Evolutionary conservation across 164 flowering plant genomes (phyloP), one percentile per base, ranked within the genome.

Genomic region (Chimonanthus salicifolius): DNA sequence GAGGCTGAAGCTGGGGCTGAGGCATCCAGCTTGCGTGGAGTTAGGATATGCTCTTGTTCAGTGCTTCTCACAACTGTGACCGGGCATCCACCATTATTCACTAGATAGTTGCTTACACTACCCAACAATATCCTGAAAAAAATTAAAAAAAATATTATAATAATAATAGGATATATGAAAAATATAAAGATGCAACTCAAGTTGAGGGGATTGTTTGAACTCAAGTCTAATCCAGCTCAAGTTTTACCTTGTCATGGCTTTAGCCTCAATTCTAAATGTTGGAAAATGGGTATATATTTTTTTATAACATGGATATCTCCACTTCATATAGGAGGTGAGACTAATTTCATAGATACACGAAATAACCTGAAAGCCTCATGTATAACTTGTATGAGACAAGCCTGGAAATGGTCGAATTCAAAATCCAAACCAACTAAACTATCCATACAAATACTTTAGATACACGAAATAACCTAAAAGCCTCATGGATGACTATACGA

Each of bases 71-170:
- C 99, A 0, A 95, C 98, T 0, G 97, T 95, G 11, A 95, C 94
- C 0, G 98, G 98, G 68, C 98, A 95, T n/a, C 89, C 33, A 50
- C 78, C 94, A 74, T 86, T 82, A 58, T 86, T 89, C 82, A 93
- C 94, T 63, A 93, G 93, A 78, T 86, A 79, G 84, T 86, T 89
- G 84, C 98, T 95, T 5, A 92, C 99, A 77, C 99, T 95, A 15
- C 97, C 98, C 87, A 95, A 47, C 7, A 95, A 73, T 49, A 78
- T 93, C 88, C 99, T 94, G 95, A 72, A 78, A 46, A 49, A 69
- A n/a, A 68, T 4, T 20, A 20, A 20, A 20, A 20, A n/a, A 20
- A 0, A 20, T 20, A 20, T 20, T 20, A 43, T 5, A 68, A 44
- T 44, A 62, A 45, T 8, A 44, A 45, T 7, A 15, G 16, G 6